Evolutionary conservation across 805 yeast genomes (phyloP), one percentile per base, ranked within the genome.

Genomic region (Henningerozyma blattae): DNA sequence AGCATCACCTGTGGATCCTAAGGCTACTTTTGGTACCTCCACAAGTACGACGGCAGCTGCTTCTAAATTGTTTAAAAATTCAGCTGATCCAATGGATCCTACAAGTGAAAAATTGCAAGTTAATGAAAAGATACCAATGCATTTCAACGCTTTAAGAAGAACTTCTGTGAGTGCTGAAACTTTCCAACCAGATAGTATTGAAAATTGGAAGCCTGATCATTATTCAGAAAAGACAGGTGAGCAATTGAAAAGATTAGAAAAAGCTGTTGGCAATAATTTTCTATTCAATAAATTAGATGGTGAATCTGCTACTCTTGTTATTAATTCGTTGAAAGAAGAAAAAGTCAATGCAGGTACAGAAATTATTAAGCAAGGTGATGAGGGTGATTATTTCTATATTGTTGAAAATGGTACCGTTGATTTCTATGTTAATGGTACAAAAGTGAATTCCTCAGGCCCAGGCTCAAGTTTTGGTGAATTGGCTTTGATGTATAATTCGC

Each of bases 401-500:
- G 22, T 17, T 41, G 19, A 52, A 54, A 29, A 20, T 5, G 98
- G 98, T 36, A 59, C 68, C 2, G 95, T 91, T 36, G 89, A 84
- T 41, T 87, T 76, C 49, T 70, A 67, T 46, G 87, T 81, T 22
- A 73, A 84, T 54, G 60, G 55, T 16, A 54, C 68, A 29, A 70
- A 75, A 48, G 89, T 86, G 26, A 77, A 72, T 52, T 65, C 80
- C 1, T 70, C 83, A n/a, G 79, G 83, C 8, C 75, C 84, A 27
- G 96, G 97, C 5, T 74, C 94, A 4, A 77, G 89, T 30, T 91
- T 91, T 59, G 98, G 98, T 53, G 98, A 91, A 59, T 70, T 91
- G 50, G 98, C 98, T 3, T 69, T 91, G 48, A 86, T 91, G 95
- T 89, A 91, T 64, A 89, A 91, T 58, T 77, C 95, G 15, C 96